Evolutionary conservation across 768 basidiomycete species (phyloP), one percentile per base, ranked within the genome.

Genomic region (Lentinus brumalis): DNA sequence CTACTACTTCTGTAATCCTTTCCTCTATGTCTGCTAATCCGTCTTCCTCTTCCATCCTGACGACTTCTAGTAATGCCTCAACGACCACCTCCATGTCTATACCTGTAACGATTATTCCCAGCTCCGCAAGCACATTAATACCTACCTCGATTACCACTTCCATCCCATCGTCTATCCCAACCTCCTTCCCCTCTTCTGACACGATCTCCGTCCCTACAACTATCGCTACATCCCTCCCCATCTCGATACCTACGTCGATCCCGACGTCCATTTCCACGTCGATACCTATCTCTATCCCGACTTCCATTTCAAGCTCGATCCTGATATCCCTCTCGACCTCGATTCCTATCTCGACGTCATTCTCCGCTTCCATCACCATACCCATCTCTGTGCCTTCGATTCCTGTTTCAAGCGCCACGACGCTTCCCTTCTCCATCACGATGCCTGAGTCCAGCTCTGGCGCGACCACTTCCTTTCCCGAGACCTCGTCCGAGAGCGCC

Each of bases 271-370:
- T 40, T 4, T 31, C 56, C 5, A 26, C 44, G 5, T 57, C 56
- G 4, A 11, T 40, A 7, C 18, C 55, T 30, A 45, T 31, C 26
- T 54, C 66, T 3, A 16, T 46, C 49, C 21, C 56, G 40, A 9
- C 61, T 54, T 3, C 44, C 50, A 1, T 50, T 56, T 29, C 63
- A 51, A 50, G 58, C 57, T 44, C 57, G 51, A 18, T 50, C 42
- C 16, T 51, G 50, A 32, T 6, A 41, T 45, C 31, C 26, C 14
- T 51, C 49, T 38, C 51, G 12, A 26, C 52, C 14, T 40, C 45
- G 46, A n/a, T 49, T 31, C 11, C 39, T 47, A 16, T 35, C 38
- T 30, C 49, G 16, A 15, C 44, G 26, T 18, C 58, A 35, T 14
- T 30, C 26, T 29, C 53, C 16, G 30, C 14, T 15, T 45, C 30